Conservation (phyloP, 2,329 filamentous ascomycete genomes). For the Elsinoe ampelina region DNA sequence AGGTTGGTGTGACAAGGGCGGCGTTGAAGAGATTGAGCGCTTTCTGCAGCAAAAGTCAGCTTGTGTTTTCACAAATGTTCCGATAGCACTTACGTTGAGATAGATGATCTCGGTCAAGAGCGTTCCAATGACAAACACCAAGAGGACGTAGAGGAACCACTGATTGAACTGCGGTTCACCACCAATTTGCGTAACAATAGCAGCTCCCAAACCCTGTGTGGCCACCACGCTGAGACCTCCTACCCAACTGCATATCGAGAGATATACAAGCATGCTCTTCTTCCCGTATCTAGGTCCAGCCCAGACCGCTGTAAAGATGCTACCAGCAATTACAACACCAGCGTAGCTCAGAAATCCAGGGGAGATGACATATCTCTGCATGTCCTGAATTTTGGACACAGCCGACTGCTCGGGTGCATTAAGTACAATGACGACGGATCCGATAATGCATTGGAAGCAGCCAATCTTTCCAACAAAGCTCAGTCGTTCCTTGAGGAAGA, state of each 20-base stretch:
- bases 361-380: slow-evolving; percentile 77
- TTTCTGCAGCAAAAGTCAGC: slow-evolving; percentile 60
- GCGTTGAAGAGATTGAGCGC: slow-evolving; percentile 95
- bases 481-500: slow-evolving; percentile 90
- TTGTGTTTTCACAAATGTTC: background rate
- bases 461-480: slow-evolving; percentile 94
- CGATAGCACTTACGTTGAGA: slow-evolving; percentile 62
- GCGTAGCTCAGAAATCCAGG: slow-evolving; percentile 81
- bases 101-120: slow-evolving; percentile 90
- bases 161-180: slow-evolving; percentile 88
- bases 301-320: slow-evolving; percentile 64
- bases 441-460: slow-evolving; percentile 90
- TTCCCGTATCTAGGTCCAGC: slow-evolving; percentile 83
- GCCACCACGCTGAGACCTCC: slow-evolving; percentile 91
- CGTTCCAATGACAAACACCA: slow-evolving; percentile 85
- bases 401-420: slow-evolving; percentile 84
- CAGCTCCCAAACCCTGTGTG: slow-evolving; percentile 84
- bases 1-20: slow-evolving; percentile 91
- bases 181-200: slow-evolving; percentile 75
- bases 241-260: slow-evolving; percentile 90
- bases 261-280: slow-evolving; percentile 95
- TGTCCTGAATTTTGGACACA: slow-evolving; percentile 79
- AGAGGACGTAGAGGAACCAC: slow-evolving; percentile 89
- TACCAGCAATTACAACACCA: slow-evolving; percentile 70
- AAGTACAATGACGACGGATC: slow-evolving; percentile 85